phyloP scores from a whole-genome alignment of 148 eudicot species.

The Spergularia marina region DNA sequence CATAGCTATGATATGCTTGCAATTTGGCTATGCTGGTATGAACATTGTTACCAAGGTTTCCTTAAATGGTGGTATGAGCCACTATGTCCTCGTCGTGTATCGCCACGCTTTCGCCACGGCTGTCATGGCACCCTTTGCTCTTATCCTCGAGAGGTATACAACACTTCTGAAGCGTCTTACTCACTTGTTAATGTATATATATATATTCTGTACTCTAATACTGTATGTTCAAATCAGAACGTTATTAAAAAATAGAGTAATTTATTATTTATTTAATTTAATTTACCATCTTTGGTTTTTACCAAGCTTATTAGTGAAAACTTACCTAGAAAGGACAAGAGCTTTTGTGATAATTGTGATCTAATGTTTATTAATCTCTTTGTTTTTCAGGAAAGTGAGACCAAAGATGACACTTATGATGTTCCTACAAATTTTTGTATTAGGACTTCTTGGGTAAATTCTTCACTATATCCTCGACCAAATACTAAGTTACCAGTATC shows the following conservation, averaged over 20 bases:
- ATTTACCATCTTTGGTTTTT: too few species aligned
- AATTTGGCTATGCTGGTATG: slow-evolving; percentile 83
- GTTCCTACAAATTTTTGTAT: slow-evolving; percentile 65
- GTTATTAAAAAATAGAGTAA: too few species aligned
- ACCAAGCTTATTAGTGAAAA: too few species aligned
- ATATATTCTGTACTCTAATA: too few species aligned
- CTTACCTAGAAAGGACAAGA: too few species aligned
- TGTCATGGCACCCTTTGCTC: slow-evolving; percentile 78
- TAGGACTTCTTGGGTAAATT: slow-evolving; percentile 89
- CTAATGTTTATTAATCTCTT: neutral
- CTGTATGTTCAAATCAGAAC: too few species aligned
- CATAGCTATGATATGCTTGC: slow-evolving; percentile 65
- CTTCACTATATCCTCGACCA: neutral
- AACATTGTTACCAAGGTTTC: slow-evolving; percentile 82
- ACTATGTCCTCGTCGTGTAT: slow-evolving; percentile 75
- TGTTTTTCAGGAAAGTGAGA: slow-evolving; percentile 52
- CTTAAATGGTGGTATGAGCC: slow-evolving; percentile 83
- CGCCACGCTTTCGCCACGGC: slow-evolving; percentile 82
- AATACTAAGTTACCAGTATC: neutral
- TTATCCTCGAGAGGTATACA: slow-evolving; percentile 63
- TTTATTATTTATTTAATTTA: neutral
- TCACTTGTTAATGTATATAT: too few species aligned
- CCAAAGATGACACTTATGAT: slow-evolving; percentile 73
- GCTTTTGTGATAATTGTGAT: neutral
- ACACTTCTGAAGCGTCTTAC: neutral